These are phyloP conservation scores for Arthroderma sp. DNA, from an alignment of 2,329 filamentous ascomycete genomes.

Conservation along the genomic window DNA sequence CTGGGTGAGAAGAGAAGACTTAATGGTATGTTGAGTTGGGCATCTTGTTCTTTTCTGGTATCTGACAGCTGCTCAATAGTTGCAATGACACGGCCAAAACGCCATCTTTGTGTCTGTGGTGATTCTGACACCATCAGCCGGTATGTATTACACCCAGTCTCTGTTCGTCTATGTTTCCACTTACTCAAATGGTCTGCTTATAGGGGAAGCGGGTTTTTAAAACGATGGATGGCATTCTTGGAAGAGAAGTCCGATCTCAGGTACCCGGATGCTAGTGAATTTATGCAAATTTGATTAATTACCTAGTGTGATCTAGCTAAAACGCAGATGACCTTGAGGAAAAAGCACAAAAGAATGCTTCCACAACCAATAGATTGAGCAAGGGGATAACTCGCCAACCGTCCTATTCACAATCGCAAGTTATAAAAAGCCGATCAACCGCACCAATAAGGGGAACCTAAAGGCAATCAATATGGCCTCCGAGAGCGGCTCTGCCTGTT, in stretches of 20 bases:
- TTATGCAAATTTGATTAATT: slow-evolving; percentile 13
- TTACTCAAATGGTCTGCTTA: slow-evolving; percentile 12
- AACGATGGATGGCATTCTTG: slow-evolving; percentile 79
- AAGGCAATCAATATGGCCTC: too few species aligned
- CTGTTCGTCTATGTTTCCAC: background rate
- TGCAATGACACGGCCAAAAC: slow-evolving; percentile 88
- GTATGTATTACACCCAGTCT: slow-evolving; percentile 41
- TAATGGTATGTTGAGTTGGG: slow-evolving; percentile 55
- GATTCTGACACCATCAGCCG: slow-evolving; percentile 85
- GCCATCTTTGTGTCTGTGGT: slow-evolving; percentile 80
- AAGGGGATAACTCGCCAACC: too few species aligned
- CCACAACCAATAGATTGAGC: too few species aligned
- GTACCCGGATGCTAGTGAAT: slow-evolving; percentile 54
- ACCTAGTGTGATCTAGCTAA: background rate
- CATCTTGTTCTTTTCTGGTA: background rate
- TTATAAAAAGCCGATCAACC: too few species aligned
- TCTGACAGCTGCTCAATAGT: slow-evolving; percentile 39
- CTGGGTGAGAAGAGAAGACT: slow-evolving; percentile 79
- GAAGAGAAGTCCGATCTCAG: slow-evolving; percentile 82
- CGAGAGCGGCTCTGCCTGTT: too few species aligned
- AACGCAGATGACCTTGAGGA: too few species aligned
- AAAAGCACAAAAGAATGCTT: too few species aligned
- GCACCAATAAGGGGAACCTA: too few species aligned
- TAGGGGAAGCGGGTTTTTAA: slow-evolving; percentile 75
- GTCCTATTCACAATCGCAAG: too few species aligned